Evolutionary conservation across 306 rosid genomes (phyloP).

Genomic region (Prunus davidiana): DNA sequence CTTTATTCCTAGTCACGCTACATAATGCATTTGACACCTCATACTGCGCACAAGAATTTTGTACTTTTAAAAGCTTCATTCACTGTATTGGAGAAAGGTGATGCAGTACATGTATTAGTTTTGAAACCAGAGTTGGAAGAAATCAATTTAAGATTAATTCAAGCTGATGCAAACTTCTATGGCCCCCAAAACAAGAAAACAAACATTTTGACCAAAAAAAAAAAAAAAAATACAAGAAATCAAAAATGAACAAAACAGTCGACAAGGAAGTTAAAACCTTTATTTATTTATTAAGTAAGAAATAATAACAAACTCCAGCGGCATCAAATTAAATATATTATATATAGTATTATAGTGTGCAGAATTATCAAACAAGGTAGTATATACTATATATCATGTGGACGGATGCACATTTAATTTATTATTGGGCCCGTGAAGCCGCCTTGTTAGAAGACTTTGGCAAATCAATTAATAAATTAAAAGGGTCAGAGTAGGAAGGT

Average conservation of each 20-base stretch:
- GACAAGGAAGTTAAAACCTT: too few relatives aligned
- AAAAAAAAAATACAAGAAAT: too few relatives aligned
- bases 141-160: neutral
- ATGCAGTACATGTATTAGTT: neutral
- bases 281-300: too few relatives aligned
- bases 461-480: neutral
- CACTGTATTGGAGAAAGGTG: neutral
- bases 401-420: neutral
- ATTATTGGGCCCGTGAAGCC: neutral
- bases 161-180: neutral
- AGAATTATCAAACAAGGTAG: neutral
- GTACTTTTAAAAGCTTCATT: neutral
- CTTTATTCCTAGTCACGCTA: too few relatives aligned
- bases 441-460: neutral
- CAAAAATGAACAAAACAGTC: too few relatives aligned
- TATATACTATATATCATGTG: too few relatives aligned
- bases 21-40: neutral
- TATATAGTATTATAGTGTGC: too few relatives aligned
- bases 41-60: neutral
- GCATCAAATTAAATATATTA: too few relatives aligned
- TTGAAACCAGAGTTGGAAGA: neutral
- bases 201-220: too few relatives aligned
- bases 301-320: too few relatives aligned
- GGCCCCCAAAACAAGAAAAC: too few relatives aligned
- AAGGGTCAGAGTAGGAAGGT: neutral